Conservation (phyloP, 2,329 filamentous ascomycete genomes). For the Exutisphaerella laricina region DNA sequence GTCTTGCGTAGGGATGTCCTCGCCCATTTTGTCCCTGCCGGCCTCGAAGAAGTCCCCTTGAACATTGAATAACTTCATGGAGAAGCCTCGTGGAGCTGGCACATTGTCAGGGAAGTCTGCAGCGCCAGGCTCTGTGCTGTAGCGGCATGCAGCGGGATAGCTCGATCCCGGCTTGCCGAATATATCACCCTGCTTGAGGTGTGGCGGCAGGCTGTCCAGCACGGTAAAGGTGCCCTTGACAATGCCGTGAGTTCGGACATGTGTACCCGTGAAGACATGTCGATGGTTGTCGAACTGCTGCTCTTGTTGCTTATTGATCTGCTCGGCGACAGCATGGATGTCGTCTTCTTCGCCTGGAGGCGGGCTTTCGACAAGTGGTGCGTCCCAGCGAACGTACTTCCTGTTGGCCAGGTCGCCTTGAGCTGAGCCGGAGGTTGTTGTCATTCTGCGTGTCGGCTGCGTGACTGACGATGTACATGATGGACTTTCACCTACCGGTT, state of each 20-base stretch:
- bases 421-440: background rate
- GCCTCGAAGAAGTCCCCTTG: conserved; percentile 24
- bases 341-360: conserved; percentile 39
- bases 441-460: conserved; percentile 3
- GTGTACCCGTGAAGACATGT: conserved; percentile 39
- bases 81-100: conserved; percentile 44
- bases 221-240: conserved; percentile 46
- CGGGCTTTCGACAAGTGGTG: conserved; percentile 37
- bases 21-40: conserved; percentile 37
- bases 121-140: conserved; percentile 32
- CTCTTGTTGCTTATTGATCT: conserved; percentile 44
- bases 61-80: conserved; percentile 49
- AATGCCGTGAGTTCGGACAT: conserved; percentile 45
- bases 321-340: conserved; percentile 42
- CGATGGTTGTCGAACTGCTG: conserved; percentile 41
- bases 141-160: conserved; percentile 35
- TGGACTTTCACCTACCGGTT: too few relatives aligned
- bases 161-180: conserved; percentile 26
- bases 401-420: conserved; percentile 9
- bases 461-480: conserved; percentile 12
- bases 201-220: conserved; percentile 37
- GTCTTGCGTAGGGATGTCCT: conserved; percentile 38
- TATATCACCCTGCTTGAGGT: conserved; percentile 41
- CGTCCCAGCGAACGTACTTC: conserved; percentile 16
- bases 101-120: conserved; percentile 40